These are phyloP conservation scores for Polychaeton citri DNA, from an alignment of 2,329 filamentous ascomycete species.

Conservation along the genomic window DNA sequence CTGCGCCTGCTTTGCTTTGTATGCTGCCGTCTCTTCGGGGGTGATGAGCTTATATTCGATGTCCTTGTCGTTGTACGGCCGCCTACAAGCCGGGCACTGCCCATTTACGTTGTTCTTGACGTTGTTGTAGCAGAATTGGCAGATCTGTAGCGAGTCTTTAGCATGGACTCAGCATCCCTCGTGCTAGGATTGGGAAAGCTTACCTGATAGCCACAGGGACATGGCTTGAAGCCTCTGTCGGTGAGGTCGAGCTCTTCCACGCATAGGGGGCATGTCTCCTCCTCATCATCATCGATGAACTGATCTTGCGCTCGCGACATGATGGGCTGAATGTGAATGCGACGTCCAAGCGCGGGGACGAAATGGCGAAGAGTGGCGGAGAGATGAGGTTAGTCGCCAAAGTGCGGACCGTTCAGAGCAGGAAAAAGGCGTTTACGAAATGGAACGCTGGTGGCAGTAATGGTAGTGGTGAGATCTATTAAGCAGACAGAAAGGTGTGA, in stretches of 20 bases:
- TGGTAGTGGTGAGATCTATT: not conserved
- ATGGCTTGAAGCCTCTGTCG: constrained; percentile 92
- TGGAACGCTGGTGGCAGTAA: not conserved
- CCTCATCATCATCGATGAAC: constrained; percentile 41
- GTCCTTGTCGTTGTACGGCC: constrained; percentile 90
- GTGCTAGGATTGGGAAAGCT: constrained; percentile 17
- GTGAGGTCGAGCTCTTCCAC: constrained; percentile 98
- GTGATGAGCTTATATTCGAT: constrained; percentile 96
- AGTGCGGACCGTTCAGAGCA: no score
- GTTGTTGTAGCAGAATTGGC: constrained; percentile 99
- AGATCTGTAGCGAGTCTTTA: constrained; percentile 52
- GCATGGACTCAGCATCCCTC: constrained; percentile 1
- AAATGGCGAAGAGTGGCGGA: no score
- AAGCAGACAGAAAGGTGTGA: not conserved
- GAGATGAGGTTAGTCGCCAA: no score
- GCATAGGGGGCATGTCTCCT: constrained; percentile 69
- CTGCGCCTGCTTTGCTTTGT: constrained; percentile 59
- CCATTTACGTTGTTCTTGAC: constrained; percentile 98
- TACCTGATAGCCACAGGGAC: constrained; percentile 97
- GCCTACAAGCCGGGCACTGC: constrained; percentile 89
- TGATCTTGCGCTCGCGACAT: constrained; percentile 39
- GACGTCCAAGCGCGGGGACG: not conserved
- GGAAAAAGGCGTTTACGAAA: not conserved
- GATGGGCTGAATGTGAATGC: not conserved
- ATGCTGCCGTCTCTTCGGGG: constrained; percentile 70